Conservation (phyloP, 139 green algal genomes). For the Chlorella sp. region DNA sequence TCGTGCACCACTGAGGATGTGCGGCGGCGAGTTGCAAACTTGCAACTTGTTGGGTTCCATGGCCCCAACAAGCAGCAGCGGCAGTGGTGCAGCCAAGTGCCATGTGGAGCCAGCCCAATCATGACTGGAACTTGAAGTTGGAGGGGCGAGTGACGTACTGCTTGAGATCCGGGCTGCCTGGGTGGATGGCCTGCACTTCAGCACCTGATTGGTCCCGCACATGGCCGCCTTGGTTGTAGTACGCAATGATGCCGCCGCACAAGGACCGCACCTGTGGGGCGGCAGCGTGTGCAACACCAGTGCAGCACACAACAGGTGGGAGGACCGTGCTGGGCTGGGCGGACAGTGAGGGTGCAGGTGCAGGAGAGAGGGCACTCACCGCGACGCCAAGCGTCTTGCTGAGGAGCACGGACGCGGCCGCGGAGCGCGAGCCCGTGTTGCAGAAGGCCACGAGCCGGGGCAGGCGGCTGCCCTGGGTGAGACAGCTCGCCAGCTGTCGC, state of each 20-base stretch:
- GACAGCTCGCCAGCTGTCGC: not conserved
- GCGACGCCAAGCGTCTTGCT: conserved; percentile 1
- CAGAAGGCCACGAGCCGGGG: conserved; percentile 22
- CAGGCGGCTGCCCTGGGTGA: not conserved
- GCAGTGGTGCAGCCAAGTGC: too few relatives aligned
- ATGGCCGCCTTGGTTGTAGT: conserved; percentile 37
- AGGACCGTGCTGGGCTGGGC: too few relatives aligned
- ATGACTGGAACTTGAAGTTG: conserved; percentile 19
- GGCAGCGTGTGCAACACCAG: too few relatives aligned
- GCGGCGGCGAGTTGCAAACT: too few relatives aligned
- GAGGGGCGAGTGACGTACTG: conserved; percentile 24
- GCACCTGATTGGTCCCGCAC: conserved; percentile 13
- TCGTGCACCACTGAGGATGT: too few relatives aligned
- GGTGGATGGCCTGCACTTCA: conserved; percentile 35
- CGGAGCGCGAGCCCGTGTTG: conserved; percentile 16
- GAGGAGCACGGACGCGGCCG: conserved; percentile 16
- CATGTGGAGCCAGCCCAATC: too few relatives aligned
- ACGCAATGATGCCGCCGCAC: conserved; percentile 37
- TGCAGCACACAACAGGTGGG: not conserved
- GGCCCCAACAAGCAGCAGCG: too few relatives aligned
- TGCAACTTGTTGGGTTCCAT: too few relatives aligned
- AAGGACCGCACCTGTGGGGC: conserved; percentile 12
- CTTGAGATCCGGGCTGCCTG: conserved; percentile 9
- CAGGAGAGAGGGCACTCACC: not conserved
- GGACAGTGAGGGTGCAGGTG: not conserved